Evolutionary conservation across 2,329 filamentous ascomycete genomes (phyloP).

Genomic region (Fusarium xylarioides): DNA sequence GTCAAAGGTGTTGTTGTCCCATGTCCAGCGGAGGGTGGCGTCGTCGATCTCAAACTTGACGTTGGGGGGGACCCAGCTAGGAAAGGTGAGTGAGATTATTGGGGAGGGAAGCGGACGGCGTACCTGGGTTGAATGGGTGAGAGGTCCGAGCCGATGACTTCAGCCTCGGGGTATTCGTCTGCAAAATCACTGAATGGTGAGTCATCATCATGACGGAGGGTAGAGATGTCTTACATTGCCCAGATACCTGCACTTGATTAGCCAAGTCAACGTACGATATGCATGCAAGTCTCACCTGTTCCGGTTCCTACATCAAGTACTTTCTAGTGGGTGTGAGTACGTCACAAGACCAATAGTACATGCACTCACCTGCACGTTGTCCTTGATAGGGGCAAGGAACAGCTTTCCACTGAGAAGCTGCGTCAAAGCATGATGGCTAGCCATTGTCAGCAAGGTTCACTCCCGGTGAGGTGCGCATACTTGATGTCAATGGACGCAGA

Average conservation of each 20-base stretch:
- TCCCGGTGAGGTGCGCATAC: neutral
- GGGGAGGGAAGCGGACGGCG: rapidly evolving
- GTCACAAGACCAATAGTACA: neutral
- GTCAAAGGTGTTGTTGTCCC: constrained; percentile 28
- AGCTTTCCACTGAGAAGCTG: constrained; percentile 25
- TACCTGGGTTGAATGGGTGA: constrained; percentile 35
- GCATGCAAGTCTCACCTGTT: constrained; percentile 8
- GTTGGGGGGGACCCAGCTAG: constrained; percentile 31
- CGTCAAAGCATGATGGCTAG: constrained; percentile 37
- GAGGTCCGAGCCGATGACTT: constrained; percentile 34
- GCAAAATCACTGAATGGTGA: constrained; percentile 28
- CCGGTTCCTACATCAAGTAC: constrained; percentile 39
- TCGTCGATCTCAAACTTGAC: constrained; percentile 38
- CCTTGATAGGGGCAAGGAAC: constrained; percentile 32
- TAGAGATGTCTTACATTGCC: constrained; percentile 28
- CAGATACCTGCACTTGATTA: constrained; percentile 27
- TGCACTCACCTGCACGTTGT: constrained; percentile 25
- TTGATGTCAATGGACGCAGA: constrained; percentile 39
- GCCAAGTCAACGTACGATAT: neutral
- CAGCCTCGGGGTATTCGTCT: constrained; percentile 30
- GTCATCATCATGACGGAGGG: rapidly evolving
- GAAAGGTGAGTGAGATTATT: neutral
- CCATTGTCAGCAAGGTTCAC: neutral
- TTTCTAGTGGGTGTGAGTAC: constrained; percentile 12
- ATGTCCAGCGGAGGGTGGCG: constrained; percentile 32